Evolutionary conservation across 768 basidiomycete species (phyloP).

Genomic region (Boletales sp.): DNA sequence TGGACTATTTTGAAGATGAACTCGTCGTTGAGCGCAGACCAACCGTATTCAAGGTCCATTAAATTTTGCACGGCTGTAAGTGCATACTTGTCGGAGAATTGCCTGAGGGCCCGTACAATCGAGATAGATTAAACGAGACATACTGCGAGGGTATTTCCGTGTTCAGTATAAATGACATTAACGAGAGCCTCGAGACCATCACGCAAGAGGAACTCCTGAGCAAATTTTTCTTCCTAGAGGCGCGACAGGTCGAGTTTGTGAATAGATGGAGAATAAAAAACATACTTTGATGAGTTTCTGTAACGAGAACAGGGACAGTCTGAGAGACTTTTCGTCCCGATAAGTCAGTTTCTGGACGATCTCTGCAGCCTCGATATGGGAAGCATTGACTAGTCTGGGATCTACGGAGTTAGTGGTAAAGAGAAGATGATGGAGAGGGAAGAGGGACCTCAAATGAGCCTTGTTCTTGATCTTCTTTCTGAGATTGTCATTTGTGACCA

Average conservation of each 20-base stretch:
- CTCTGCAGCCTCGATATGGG: slow-evolving; percentile 74
- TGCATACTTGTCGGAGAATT: slow-evolving; percentile 56
- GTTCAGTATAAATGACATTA: slow-evolving; percentile 57
- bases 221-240: slow-evolving; percentile 77
- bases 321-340: slow-evolving; percentile 58
- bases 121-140: slow-evolving; percentile 17
- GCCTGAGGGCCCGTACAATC: slow-evolving; percentile 3
- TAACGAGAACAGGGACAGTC: slow-evolving; percentile 69
- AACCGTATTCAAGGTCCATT: slow-evolving; percentile 84
- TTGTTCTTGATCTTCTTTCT: slow-evolving; percentile 77
- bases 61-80: slow-evolving; percentile 82
- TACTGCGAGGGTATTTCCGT: slow-evolving; percentile 86
- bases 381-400: slow-evolving; percentile 72
- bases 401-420: not conserved
- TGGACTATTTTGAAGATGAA: slow-evolving; percentile 80
- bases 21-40: slow-evolving; percentile 63
- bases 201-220: slow-evolving; percentile 69
- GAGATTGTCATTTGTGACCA: slow-evolving; percentile 87
- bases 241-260: not conserved
- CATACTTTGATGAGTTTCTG: slow-evolving; percentile 76
- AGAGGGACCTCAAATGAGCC: slow-evolving; percentile 68
- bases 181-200: slow-evolving; percentile 72
- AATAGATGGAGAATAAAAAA: not conserved
- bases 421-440: not conserved
- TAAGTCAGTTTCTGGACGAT: slow-evolving; percentile 65